These are phyloP conservation scores for Pholiota molesta DNA, from an alignment of 768 basidiomycete species.

Conservation along the genomic window DNA sequence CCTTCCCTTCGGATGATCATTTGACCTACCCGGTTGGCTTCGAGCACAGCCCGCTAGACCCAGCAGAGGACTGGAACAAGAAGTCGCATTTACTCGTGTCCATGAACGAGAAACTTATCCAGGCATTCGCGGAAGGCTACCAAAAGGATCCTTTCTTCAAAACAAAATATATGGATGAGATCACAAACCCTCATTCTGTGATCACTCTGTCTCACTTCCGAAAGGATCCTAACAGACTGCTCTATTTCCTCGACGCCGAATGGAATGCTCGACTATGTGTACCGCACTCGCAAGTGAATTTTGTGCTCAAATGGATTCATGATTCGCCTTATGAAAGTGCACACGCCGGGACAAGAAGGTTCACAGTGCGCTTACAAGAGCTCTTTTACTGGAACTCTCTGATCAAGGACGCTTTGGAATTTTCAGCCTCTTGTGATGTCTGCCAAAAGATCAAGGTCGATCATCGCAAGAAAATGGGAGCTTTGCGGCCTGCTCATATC, in stretches of 20 bases:
- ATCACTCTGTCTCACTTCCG: constrained; percentile 14
- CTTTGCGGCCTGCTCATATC: constrained; percentile 23
- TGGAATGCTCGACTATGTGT: constrained; percentile 23
- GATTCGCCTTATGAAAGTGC: constrained; percentile 20
- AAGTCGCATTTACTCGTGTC: neutral
- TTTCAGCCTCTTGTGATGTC: constrained; percentile 21
- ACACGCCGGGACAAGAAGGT: constrained; percentile 9
- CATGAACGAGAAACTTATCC: neutral
- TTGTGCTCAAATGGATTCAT: constrained; percentile 17
- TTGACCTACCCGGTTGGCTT: neutral
- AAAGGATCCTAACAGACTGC: constrained; percentile 8
- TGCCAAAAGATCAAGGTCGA: constrained; percentile 17
- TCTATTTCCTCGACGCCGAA: constrained; percentile 25
- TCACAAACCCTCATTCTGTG: neutral
- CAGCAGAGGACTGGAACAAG: neutral
- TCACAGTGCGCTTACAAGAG: constrained; percentile 11
- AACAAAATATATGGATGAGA: neutral
- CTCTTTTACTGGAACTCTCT: constrained; percentile 8
- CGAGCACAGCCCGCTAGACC: neutral
- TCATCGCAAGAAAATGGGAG: constrained; percentile 17
- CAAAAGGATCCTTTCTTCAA: neutral
- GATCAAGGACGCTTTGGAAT: constrained; percentile 19
- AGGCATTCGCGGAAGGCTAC: neutral
- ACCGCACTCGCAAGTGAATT: constrained; percentile 5
- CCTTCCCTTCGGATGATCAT: neutral